These are phyloP conservation scores for Ustilago loliicola DNA, from an alignment of 1,284 basidiomycete species.

Conservation along the genomic window DNA sequence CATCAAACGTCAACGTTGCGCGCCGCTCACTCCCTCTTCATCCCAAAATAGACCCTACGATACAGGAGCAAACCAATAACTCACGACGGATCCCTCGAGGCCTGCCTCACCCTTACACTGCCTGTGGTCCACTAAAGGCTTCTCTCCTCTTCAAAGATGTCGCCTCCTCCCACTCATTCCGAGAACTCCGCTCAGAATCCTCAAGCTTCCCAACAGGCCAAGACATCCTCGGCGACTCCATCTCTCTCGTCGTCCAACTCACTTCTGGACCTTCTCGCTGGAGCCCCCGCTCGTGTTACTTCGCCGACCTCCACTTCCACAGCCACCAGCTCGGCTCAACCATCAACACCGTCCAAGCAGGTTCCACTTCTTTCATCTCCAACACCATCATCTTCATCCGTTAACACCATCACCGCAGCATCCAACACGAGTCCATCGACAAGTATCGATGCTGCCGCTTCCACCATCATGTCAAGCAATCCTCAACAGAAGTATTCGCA, in stretches of 20 bases:
- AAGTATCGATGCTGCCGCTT: background rate
- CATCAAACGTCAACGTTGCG: background rate
- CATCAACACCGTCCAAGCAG: background rate
- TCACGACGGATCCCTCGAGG: too few species aligned
- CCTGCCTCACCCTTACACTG: background rate
- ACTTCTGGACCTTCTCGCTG: conserved; percentile 45
- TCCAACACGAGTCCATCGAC: background rate
- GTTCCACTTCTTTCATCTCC: background rate
- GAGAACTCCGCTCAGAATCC: background rate
- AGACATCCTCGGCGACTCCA: background rate
- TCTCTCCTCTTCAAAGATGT: conserved; percentile 11
- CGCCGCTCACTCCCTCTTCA: conserved; percentile 1
- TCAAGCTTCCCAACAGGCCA: background rate
- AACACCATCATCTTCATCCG: background rate
- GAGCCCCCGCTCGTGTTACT: conserved; percentile 36
- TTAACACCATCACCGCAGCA: background rate
- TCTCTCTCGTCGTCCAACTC: conserved; percentile 32
- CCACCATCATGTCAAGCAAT: conserved; percentile 7
- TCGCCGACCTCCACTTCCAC: conserved; percentile 31
- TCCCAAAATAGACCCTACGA: conserved; percentile 8
- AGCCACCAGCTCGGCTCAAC: background rate
- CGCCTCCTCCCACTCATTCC: conserved; percentile 12
- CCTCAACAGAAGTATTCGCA: conserved; percentile 10
- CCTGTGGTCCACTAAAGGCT: background rate
- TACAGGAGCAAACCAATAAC: too few species aligned